These are phyloP conservation scores for Agaricus subrufescens DNA, from an alignment of 768 basidiomycete species.

Conservation along the genomic window DNA sequence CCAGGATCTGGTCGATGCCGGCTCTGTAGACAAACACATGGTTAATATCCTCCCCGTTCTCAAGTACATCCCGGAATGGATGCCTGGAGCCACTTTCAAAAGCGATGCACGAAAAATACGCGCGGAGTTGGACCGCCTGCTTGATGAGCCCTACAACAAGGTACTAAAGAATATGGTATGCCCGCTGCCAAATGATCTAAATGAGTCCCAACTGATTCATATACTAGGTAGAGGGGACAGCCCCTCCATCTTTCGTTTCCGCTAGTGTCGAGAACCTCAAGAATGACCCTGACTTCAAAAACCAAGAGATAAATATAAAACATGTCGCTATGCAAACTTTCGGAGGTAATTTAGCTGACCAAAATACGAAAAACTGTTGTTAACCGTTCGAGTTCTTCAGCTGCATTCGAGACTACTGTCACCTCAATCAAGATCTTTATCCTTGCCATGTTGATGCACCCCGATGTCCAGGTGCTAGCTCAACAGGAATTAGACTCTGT, in stretches of 20 bases:
- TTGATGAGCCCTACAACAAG: not conserved
- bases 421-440: not conserved
- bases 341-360: not conserved
- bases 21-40: too few relatives aligned
- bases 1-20: too few relatives aligned
- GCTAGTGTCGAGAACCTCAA: not conserved
- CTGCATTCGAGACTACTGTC: not conserved
- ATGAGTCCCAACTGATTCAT: not conserved
- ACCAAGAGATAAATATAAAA: not conserved
- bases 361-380: not conserved
- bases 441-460: conserved; percentile 10
- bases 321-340: not conserved
- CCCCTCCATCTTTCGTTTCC: not conserved
- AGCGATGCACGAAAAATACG: not conserved
- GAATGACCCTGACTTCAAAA: not conserved
- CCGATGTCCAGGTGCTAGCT: conserved; percentile 13
- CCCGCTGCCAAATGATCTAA: not conserved
- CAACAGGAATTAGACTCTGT: conserved; percentile 24
- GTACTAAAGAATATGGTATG: not conserved
- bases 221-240: not conserved
- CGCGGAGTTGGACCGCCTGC: not conserved
- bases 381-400: not conserved
- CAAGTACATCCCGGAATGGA: not conserved
- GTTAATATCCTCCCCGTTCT: too few relatives aligned
- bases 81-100: conserved; percentile 2